phyloP scores from a whole-genome alignment of 192 early-diverging fungal species.

The Podila clonocystis region DNA sequence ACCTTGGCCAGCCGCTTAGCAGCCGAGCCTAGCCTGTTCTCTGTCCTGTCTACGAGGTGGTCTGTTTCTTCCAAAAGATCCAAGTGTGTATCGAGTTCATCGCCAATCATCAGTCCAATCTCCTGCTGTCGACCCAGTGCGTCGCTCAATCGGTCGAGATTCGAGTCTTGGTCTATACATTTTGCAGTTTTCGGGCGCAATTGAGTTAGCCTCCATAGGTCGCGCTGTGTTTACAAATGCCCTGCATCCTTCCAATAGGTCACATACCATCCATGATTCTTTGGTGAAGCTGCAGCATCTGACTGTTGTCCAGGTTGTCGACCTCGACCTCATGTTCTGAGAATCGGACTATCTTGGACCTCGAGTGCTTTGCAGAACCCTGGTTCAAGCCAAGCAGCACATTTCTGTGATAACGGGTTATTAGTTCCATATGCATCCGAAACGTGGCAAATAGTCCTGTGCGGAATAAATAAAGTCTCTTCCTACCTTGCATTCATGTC shows the following conservation, averaged over 20 bases:
- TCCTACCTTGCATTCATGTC: constrained; percentile 54
- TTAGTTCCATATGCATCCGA: constrained; percentile 1
- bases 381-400: constrained; percentile 45
- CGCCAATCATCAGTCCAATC: constrained; percentile 75
- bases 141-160: constrained; percentile 70
- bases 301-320: constrained; percentile 55
- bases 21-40: constrained; percentile 54
- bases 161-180: constrained; percentile 76
- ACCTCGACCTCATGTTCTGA: constrained; percentile 55
- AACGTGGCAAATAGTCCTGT: not conserved
- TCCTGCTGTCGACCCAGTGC: constrained; percentile 75
- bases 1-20: constrained; percentile 60
- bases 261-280: constrained; percentile 69
- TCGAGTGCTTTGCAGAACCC: constrained; percentile 36
- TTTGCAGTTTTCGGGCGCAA: not conserved
- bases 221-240: not conserved
- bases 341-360: constrained; percentile 47
- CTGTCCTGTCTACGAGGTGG: constrained; percentile 66
- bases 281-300: constrained; percentile 70
- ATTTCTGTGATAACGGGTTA: constrained; percentile 11
- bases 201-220: not conserved
- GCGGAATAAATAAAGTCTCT: not conserved
- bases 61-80: constrained; percentile 80
- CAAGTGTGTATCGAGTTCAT: constrained; percentile 78
- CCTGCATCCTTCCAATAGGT: not conserved